Evolutionary conservation across 2,329 filamentous ascomycete genomes (phyloP).

Genomic region (Cladophialophora exuberans): DNA sequence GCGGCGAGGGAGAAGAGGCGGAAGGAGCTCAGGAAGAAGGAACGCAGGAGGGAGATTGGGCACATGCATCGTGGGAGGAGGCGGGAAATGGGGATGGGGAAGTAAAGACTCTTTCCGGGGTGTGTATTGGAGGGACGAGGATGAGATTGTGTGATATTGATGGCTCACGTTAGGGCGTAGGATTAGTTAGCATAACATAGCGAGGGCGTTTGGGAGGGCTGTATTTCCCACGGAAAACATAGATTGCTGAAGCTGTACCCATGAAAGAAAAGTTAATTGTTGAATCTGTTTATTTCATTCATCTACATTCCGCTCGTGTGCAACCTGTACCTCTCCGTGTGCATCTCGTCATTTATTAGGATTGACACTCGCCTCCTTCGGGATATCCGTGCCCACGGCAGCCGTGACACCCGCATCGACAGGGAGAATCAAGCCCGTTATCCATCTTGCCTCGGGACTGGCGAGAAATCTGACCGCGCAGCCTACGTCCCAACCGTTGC

Average conservation of each 20-base stretch:
- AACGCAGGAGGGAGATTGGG: conserved; percentile 77
- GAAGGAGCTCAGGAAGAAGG: conserved; percentile 82
- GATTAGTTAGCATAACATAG: not conserved
- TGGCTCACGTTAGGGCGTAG: not conserved
- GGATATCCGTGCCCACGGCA: conserved; percentile 47
- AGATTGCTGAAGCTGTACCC: not conserved
- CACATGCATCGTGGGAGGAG: conserved; percentile 60
- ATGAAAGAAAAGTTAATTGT: too few species aligned
- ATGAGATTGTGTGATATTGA: not conserved
- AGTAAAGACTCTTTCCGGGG: conserved; percentile 28
- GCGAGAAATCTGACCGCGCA: conserved; percentile 57
- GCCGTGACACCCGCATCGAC: conserved; percentile 54
- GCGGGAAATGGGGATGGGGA: conserved; percentile 50
- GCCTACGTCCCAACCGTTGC: conserved; percentile 58
- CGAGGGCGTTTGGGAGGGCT: not conserved
- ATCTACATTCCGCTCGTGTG: too few species aligned
- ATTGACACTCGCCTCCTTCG: conserved; percentile 43
- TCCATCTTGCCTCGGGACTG: conserved; percentile 57
- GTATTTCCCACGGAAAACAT: too few species aligned
- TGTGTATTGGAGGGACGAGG: too few species aligned
- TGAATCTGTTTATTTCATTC: too few species aligned
- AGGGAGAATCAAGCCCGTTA: conserved; percentile 53
- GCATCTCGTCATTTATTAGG: conserved; percentile 10
- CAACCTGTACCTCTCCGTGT: not conserved
- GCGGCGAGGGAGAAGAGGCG: conserved; percentile 78